Evolutionary conservation across 768 basidiomycete genomes (phyloP), one percentile per base, ranked within the genome.

Genomic region (Mycena indigotica): DNA sequence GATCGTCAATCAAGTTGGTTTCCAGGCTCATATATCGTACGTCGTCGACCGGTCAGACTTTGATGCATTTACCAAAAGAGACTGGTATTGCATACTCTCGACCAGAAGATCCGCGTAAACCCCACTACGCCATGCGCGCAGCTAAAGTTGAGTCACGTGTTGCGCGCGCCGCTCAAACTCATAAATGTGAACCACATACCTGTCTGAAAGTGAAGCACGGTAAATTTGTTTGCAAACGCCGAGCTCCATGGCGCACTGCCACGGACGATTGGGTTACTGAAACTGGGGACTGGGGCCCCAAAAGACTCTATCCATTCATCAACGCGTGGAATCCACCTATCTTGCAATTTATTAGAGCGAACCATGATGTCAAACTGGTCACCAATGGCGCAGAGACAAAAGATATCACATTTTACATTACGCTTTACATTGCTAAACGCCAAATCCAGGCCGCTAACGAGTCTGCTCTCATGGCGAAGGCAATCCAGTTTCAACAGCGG

Each of bases 281-380:
- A 4, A 49, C 24, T 2, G 75, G 77, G 0, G 41, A 67, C 1
- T 76, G 73, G 73, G 66, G 69, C 0, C 65, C 67, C 0, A 62
- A 68, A 38, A 26, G 70, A 0, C 10, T 55, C 0, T 67, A 57
- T 32, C 53, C 49, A 0, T 69, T 52, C 26, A 5, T 75, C 12
- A 76, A 75, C 45, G 62, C 50, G 17, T 75, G 64, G 66, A 67
- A 66, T 29, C 71, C 73, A 0, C 24, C 55, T 0, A 15, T 79
- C 0, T 12, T 72, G 5, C 28, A 64, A 2, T 52, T 58, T 6
- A 10, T 67, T 0, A 50, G 67, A 0, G 66, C 64, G 53, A 83
- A 82, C 60, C 68, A 77, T 10, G 35, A 82, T 56, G 45, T 64
- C 3, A 80, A 81, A 51, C 48, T 80, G 0, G 52, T 81, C 0